Evolutionary conservation across 805 yeast genomes (phyloP).

Genomic region (Zygosaccharomyces bailii): DNA sequence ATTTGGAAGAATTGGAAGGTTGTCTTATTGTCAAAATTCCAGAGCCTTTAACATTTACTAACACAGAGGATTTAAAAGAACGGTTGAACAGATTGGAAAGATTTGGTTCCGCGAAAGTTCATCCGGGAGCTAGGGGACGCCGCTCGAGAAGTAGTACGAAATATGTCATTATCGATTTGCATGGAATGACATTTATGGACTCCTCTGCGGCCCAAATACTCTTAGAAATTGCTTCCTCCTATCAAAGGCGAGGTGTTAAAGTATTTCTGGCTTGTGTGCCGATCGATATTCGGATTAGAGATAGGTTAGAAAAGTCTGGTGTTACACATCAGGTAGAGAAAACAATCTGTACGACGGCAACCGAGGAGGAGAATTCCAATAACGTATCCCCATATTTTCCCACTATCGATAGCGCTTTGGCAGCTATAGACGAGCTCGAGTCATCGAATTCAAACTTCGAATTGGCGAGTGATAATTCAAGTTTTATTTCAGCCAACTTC

Average conservation of each 20-base stretch:
- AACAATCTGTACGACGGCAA: constrained; percentile 9
- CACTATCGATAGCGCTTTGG: constrained; percentile 57
- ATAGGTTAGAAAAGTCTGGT: constrained; percentile 54
- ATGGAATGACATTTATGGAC: constrained; percentile 79
- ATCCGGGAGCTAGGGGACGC: constrained; percentile 67
- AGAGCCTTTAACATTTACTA: constrained; percentile 86
- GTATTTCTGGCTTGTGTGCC: constrained; percentile 65
- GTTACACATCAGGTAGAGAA: constrained; percentile 41
- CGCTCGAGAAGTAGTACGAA: constrained; percentile 46
- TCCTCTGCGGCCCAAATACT: constrained; percentile 76
- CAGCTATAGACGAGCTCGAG: constrained; percentile 40
- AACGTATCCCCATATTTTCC: constrained; percentile 42
- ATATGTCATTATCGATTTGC: constrained; percentile 67
- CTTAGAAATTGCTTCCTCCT: constrained; percentile 53
- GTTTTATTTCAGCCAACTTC: constrained; percentile 15
- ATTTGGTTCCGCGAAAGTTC: constrained; percentile 70
- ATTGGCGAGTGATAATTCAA: constrained; percentile 10
- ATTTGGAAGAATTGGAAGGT: constrained; percentile 54
- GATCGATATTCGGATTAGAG: constrained; percentile 43
- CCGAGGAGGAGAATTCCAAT: not conserved
- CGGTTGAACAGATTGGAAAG: constrained; percentile 67
- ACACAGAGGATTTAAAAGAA: constrained; percentile 69
- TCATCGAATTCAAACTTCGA: constrained; percentile 8
- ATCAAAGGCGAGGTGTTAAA: constrained; percentile 50
- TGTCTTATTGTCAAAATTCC: constrained; percentile 78